Conservation (phyloP, 768 basidiomycete genomes). For the Crassisporium funariophilum region DNA sequence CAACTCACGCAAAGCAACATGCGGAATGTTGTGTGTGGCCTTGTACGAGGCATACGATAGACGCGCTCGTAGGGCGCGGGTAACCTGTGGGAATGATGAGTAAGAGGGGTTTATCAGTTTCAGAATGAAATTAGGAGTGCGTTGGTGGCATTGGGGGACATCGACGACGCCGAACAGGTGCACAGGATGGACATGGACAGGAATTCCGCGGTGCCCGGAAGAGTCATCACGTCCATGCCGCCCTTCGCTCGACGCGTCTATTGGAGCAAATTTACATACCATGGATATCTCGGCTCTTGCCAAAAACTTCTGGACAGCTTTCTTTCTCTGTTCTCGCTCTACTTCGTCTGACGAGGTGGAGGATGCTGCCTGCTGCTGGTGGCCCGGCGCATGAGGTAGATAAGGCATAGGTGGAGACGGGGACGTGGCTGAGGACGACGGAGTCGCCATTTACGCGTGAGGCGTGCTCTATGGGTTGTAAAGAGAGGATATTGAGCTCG, state of each 20-base stretch:
- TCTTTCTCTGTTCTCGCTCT: conserved; percentile 64
- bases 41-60: conserved; percentile 86
- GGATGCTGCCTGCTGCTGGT: conserved; percentile 38
- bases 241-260: conserved; percentile 50
- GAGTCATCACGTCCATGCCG: conserved; percentile 24
- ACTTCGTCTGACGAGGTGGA: conserved; percentile 39
- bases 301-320: conserved; percentile 73
- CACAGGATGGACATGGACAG: conserved; percentile 11
- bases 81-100: conserved; percentile 60
- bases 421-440: conserved; percentile 81
- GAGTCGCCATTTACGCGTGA: conserved; percentile 70
- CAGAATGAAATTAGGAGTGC: conserved; percentile 21
- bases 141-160: conserved; percentile 8
- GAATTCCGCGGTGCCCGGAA: conserved; percentile 20
- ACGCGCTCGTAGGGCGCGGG: conserved; percentile 77
- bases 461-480: conserved; percentile 31
- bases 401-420: conserved; percentile 75
- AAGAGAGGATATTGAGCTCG: conserved; percentile 35
- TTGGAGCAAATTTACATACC: conserved; percentile 51
- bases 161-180: conserved; percentile 8
- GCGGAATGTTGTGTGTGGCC: conserved; percentile 71
- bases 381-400: conserved; percentile 46
- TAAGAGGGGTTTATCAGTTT: conserved; percentile 37
- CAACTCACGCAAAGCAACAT: conserved; percentile 67
- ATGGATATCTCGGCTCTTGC: conserved; percentile 80